Base-by-base conservation (phyloP, 805 yeast genomes). In the Candida germanica region DNA sequence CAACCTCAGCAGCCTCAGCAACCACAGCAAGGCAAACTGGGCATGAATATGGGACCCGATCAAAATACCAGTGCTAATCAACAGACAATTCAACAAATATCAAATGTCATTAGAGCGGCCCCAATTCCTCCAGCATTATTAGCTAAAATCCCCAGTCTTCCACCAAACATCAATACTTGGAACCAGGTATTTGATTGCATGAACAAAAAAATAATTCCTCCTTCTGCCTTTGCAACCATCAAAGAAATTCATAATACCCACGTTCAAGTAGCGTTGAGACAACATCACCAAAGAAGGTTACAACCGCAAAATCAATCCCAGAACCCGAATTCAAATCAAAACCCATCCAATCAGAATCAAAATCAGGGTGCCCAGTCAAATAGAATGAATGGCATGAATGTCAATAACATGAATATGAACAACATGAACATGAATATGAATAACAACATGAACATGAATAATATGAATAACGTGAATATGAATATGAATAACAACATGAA, bases 91-190 rank as follows among this genome's bases (percentile, higher is more conserved):
- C 66, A 61, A 36, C 68, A 63, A 39, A 58, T 66, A 35, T 52
- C 59, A 29, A 55, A 57, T 33, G 54, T 72, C 45, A 68, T 85
- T 53, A 75, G 81, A 43, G 77, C 76, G 28, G 63, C 78, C 2
- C 87, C 86, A 3, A 86, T 88, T 33, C 95, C 95, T 0, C 75
- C 74, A 11, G 75, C 77, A 2, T 56, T 87, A 17, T 59, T 87
- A 14, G 68, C 73, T 35, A 76, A 76, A 49, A 73, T 87, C 31
- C 94, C 95, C 7, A 81, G 75, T 31, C 65, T 87, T 22, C 96
- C 96, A 0, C 80, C 81, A 10, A 82, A 79, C 33, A 80, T 80
- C 19, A 80, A 75, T 47, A 85, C 94, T 5, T 88, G 96, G 96
- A 75, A 78, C 15, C 85, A 80, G 53, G 77, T 87, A 19, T 77